Evolutionary conservation across 192 early-diverging fungal species (phyloP), one percentile per base, ranked within the genome.

Genomic region (Rhizoclosmatium globosum): DNA sequence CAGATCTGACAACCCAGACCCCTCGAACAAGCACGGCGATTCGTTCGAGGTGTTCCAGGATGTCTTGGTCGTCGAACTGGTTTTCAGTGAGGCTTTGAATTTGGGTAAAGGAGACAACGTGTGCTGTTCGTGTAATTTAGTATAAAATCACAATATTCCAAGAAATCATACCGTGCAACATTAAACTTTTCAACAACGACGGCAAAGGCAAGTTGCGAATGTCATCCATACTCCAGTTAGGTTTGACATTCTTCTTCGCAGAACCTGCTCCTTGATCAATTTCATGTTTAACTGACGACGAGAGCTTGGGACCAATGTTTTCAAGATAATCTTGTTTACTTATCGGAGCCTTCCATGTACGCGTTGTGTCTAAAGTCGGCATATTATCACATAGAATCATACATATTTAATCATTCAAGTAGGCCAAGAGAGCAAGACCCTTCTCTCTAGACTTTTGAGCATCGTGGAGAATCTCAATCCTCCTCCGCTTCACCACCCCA

Each of bases 1-100:
- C 87, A 46, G 79, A 82, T 43, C 83, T 78, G 15, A 84, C 74
- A 23, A 88, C 68, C 87, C 87, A 88, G 38, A 80, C 74, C 0
- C 87, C 84, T 23, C 76, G 76, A 4, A 88, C 81, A 2, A 85
- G 60, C 46, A 85, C 78, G 9, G 82, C 83, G 23, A 79, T 68
- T 47, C 61, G 38, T 46, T 68, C 53, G 4, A 88, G 72, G 15
- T 59, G 79, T 19, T 59, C 44, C 3, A 87, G 43, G 9, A 85
- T 15, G 19, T 85, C 82, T 11, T 43, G 57, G 47, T 82, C 83
- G 19, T 70, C 58, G 23, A 70, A 60, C 11, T 41, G 62, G 38
- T 39, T 47, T 11, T 71, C 67, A 9, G 84, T 68, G 47, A 81
- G 53, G 38, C 82, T 68, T 47, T 57, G 15, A 57, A 84, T 70